Evolutionary conservation across 2,329 filamentous ascomycete genomes (phyloP).

Genomic region (Laburnicola sp.): DNA sequence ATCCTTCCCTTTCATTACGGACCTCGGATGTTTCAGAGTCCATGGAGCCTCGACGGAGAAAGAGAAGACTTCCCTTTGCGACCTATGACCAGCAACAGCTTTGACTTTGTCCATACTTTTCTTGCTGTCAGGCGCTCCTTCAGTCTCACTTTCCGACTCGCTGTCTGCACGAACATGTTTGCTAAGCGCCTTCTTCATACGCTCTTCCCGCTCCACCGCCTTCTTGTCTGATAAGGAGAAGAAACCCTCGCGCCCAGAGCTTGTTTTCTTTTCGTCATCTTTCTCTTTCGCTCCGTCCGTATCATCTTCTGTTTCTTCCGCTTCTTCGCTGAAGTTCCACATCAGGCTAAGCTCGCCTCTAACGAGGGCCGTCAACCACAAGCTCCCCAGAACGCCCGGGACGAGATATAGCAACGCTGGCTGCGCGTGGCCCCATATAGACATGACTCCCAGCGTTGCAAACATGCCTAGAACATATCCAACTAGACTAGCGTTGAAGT

Average conservation of each 20-base stretch:
- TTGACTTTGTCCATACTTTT: conserved; percentile 16
- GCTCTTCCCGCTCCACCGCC: conserved; percentile 19
- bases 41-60: conserved; percentile 42
- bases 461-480: conserved; percentile 82
- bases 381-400: conserved; percentile 73
- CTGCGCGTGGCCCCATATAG: conserved; percentile 79
- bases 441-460: conserved; percentile 73
- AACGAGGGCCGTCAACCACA: conserved; percentile 74
- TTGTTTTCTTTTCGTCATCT: conserved; percentile 3
- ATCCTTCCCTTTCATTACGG: conserved; percentile 5
- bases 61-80: conserved; percentile 38
- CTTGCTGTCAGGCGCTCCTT: background rate
- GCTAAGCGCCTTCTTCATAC: conserved; percentile 18
- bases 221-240: conserved; percentile 33
- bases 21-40: conserved; percentile 25
- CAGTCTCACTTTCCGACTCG: conserved; percentile 14
- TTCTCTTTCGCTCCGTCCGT: conserved; percentile 3
- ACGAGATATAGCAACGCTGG: conserved; percentile 92
- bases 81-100: conserved; percentile 17
- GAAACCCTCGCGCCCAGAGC: conserved; percentile 24
- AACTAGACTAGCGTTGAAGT: conserved; percentile 75
- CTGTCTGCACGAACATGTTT: conserved; percentile 17
- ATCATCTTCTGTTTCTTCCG: conserved; percentile 43
- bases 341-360: conserved; percentile 74
- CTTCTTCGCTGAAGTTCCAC: conserved; percentile 77